Percentiles rank a stretch among this genome's conserved stretches.
Evolutionary conservation across 148 eudicot genomes (phyloP).

Genomic region (Persicaria maculosa): DNA sequence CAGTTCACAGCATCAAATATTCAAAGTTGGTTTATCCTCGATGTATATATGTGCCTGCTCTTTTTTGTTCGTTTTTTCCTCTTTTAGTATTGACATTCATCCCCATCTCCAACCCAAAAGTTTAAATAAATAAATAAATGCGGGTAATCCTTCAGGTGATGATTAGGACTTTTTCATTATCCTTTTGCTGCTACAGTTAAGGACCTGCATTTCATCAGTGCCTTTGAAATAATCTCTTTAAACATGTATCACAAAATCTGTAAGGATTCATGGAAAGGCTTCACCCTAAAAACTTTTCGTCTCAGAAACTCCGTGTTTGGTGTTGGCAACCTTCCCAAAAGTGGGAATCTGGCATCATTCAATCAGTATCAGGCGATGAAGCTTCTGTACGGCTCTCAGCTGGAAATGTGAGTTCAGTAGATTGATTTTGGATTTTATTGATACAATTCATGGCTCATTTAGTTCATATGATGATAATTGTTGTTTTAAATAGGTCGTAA

Average conservation of each 20-base stretch:
- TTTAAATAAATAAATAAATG: not conserved
- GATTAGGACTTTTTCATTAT: not conserved
- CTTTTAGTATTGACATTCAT: no score
- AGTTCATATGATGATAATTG: not conserved
- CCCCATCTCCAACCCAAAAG: not conserved
- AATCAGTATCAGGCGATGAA: conserved; percentile 55
- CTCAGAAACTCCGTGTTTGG: conserved; percentile 92
- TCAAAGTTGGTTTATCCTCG: no score
- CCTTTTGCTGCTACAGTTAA: not conserved
- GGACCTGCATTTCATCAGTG: not conserved
- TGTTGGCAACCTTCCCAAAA: conserved; percentile 50
- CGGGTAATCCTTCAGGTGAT: not conserved
- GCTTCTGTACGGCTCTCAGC: conserved; percentile 45
- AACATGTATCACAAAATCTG: not conserved
- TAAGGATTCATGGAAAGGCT: not conserved
- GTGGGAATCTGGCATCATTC: conserved; percentile 74
- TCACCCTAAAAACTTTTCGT: conserved; percentile 12
- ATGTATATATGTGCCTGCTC: no score
- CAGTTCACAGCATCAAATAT: not conserved
- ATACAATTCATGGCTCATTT: not conserved
- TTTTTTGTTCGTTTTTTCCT: no score
- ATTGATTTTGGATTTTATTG: not conserved
- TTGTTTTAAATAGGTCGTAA: conserved; percentile 41
- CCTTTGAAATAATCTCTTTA: not conserved
- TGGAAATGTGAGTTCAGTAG: conserved; percentile 60